Evolutionary conservation across 2,329 filamentous ascomycete species (phyloP).

Genomic region (Aspergillus thermomutatus): DNA sequence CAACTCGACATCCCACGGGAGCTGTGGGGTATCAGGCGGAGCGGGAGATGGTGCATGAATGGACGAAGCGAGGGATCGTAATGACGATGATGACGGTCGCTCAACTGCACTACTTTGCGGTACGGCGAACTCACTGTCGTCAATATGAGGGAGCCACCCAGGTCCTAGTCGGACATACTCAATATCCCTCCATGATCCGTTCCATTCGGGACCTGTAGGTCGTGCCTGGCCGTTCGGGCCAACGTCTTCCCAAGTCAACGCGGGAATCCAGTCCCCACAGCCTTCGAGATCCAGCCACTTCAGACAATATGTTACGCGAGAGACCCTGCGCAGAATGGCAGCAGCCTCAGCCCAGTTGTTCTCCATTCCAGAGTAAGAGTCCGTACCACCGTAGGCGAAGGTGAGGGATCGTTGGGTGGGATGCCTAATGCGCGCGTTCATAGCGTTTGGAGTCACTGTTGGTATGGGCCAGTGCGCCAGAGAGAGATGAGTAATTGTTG

Average conservation of each 20-base stretch:
- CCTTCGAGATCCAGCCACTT: conserved; percentile 62
- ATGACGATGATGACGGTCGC: neutral
- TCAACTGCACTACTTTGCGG: neutral
- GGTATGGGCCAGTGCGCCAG: conserved; percentile 61
- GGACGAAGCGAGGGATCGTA: conserved; percentile 18
- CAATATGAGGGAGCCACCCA: conserved; percentile 36
- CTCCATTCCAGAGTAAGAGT: conserved; percentile 52
- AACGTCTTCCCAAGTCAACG: conserved; percentile 45
- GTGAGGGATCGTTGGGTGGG: conserved; percentile 38
- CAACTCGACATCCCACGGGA: conserved; percentile 30
- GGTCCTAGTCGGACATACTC: conserved; percentile 41
- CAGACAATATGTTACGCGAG: conserved; percentile 54
- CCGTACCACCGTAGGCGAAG: conserved; percentile 49
- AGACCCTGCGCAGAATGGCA: conserved; percentile 55
- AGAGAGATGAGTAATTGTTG: conserved; percentile 60
- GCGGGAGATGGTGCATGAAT: conserved; percentile 18
- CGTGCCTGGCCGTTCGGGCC: conserved; percentile 26
- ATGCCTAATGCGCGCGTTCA: conserved; percentile 42
- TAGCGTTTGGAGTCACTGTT: conserved; percentile 54
- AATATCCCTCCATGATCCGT: conserved; percentile 44
- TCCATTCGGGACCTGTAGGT: conserved; percentile 43
- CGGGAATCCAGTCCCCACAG: conserved; percentile 54
- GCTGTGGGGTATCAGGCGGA: conserved; percentile 3
- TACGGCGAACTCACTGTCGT: conserved; percentile 10
- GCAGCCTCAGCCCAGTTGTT: conserved; percentile 56